Conservation (phyloP, 2,329 filamentous ascomycete genomes). For the Zasmidium cellare region DNA sequence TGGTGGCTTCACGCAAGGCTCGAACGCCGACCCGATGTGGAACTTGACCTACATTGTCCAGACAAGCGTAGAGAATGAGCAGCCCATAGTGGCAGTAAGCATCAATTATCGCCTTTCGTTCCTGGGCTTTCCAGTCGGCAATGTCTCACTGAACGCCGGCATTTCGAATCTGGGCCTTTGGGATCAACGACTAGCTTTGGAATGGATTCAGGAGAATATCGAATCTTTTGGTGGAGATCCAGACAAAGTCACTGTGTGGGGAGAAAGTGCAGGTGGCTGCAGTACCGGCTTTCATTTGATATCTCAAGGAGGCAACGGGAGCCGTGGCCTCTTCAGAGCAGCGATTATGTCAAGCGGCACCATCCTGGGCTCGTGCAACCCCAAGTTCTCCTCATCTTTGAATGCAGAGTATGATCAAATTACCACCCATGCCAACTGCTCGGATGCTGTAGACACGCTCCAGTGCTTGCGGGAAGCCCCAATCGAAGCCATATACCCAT, state of each 20-base stretch:
- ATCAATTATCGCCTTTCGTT: constrained; percentile 44
- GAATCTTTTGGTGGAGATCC: constrained; percentile 26
- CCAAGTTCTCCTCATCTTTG: constrained; percentile 60
- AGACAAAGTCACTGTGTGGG: constrained; percentile 23
- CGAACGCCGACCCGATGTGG: constrained; percentile 56
- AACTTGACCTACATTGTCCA: constrained; percentile 51
- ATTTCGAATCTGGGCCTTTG: constrained; percentile 32
- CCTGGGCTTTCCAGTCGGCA: constrained; percentile 31
- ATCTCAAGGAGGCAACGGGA: constrained; percentile 66
- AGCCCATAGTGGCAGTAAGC: constrained; percentile 62
- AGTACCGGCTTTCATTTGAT: constrained; percentile 66
- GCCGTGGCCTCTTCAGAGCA: neutral
- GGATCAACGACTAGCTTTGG: constrained; percentile 36
- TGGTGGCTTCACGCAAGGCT: constrained; percentile 36
- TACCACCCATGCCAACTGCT: neutral
- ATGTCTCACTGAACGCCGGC: constrained; percentile 32
- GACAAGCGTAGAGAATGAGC: constrained; percentile 48
- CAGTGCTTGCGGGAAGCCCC: constrained; percentile 10
- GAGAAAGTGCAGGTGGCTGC: constrained; percentile 47
- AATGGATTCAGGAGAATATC: constrained; percentile 28
- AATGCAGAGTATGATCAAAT: constrained; percentile 27
- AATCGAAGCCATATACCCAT: constrained; percentile 63
- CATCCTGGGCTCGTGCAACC: constrained; percentile 56
- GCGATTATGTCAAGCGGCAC: constrained; percentile 65
- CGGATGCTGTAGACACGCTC: neutral